Percentiles rank a stretch among this genome's conserved stretches.
phyloP scores from a whole-genome alignment of 1,284 basidiomycete species.

The Psilocybe mexicana region DNA sequence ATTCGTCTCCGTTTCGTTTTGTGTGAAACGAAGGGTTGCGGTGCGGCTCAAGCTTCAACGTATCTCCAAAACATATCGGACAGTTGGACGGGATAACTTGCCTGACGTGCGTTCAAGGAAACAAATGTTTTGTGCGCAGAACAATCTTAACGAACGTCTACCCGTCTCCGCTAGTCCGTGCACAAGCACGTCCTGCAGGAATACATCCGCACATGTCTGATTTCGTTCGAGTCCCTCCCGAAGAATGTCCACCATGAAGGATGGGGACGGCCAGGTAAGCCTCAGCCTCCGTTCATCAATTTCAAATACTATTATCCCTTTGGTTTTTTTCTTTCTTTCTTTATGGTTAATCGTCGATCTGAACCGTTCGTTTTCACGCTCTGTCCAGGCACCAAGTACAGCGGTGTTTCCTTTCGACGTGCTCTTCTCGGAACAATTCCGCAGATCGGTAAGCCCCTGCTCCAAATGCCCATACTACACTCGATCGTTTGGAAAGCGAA shows the following conservation, averaged over 20 bases:
- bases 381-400: slow-evolving; percentile 53
- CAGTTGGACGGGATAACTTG: slow-evolving; percentile 63
- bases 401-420: slow-evolving; percentile 62
- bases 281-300: background rate
- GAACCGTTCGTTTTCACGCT: too few relatives aligned
- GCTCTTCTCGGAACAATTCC: slow-evolving; percentile 65
- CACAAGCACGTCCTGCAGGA: slow-evolving; percentile 77
- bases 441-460: slow-evolving; percentile 53
- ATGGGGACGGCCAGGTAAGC: slow-evolving; percentile 76
- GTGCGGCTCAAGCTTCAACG: slow-evolving; percentile 61
- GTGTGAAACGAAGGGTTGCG: slow-evolving; percentile 65
- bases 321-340: background rate
- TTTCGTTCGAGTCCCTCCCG: slow-evolving; percentile 77
- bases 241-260: slow-evolving; percentile 73
- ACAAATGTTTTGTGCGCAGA: background rate
- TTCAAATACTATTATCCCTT: background rate
- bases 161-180: slow-evolving; percentile 51
- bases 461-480: too few relatives aligned
- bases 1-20: slow-evolving; percentile 57
- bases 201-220: slow-evolving; percentile 74
- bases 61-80: slow-evolving; percentile 72
- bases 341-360: too few relatives aligned
- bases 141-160: background rate
- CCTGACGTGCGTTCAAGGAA: slow-evolving; percentile 56
- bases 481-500: too few relatives aligned